Conservation (phyloP, 192 early-diverging fungal genomes). For the Gonapodya prolifera region DNA sequence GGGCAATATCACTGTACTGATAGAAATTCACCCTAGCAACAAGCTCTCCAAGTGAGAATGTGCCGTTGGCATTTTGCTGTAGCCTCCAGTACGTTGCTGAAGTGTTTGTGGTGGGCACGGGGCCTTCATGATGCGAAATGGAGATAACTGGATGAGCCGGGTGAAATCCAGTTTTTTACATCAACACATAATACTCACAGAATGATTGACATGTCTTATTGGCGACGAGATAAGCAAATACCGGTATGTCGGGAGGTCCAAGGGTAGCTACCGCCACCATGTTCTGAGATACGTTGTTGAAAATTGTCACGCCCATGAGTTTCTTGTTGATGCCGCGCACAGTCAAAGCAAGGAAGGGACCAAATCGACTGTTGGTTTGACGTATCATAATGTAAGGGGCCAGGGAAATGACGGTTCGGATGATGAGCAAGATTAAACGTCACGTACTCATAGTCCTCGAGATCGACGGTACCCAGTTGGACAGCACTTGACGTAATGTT, state of each 20-base stretch:
- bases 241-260: not conserved
- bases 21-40: not conserved
- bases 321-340: not conserved
- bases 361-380: not conserved
- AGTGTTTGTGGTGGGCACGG: not conserved
- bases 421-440: not conserved
- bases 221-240: not conserved
- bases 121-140: not conserved
- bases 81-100: not conserved
- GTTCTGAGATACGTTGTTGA: not conserved
- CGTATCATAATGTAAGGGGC: too few species aligned
- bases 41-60: not conserved
- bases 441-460: not conserved
- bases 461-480: not conserved
- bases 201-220: not conserved
- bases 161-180: not conserved
- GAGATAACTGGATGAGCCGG: not conserved
- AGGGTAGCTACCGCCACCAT: not conserved
- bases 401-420: not conserved
- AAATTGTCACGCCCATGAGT: not conserved
- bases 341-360: not conserved
- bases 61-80: not conserved
- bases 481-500: not conserved
- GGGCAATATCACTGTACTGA: not conserved
- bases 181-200: not conserved